Conservation (phyloP, 2,329 filamentous ascomycete species). For the Sporothrix schenckii region DNA sequence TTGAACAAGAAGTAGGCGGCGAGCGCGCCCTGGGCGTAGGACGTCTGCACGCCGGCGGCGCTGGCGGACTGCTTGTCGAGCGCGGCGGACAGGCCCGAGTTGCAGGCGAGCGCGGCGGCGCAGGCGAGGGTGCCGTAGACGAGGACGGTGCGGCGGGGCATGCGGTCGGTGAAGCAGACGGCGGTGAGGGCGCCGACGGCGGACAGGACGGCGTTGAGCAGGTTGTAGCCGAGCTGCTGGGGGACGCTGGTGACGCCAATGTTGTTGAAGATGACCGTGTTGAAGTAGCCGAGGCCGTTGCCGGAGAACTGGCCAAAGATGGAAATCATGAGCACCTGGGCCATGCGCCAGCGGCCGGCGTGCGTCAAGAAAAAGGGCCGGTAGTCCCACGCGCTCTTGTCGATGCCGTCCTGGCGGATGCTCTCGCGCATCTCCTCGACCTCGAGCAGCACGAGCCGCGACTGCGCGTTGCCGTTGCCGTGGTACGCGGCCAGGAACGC, state of each 20-base stretch:
- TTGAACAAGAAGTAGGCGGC: constrained; percentile 56
- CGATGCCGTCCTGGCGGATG: constrained; percentile 51
- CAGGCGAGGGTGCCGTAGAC: constrained; percentile 51
- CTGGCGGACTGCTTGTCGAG: constrained; percentile 40
- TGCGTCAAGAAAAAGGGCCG: constrained; percentile 50
- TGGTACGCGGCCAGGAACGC: constrained; percentile 50
- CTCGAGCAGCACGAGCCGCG: constrained; percentile 48
- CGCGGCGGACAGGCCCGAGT: constrained; percentile 46
- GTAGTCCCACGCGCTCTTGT: constrained; percentile 55
- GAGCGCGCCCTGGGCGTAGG: constrained; percentile 49
- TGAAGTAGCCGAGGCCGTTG: constrained; percentile 56
- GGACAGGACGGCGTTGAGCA: constrained; percentile 52
- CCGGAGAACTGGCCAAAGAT: constrained; percentile 57
- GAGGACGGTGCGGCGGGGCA: constrained; percentile 53
- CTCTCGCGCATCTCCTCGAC: constrained; percentile 49
- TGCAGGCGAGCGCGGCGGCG: constrained; percentile 49
- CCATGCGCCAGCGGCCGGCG: constrained; percentile 53
- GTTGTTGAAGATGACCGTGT: constrained; percentile 51
- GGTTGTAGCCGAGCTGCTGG: constrained; percentile 52
- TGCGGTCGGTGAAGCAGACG: constrained; percentile 49
- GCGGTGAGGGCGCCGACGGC: constrained; percentile 51
- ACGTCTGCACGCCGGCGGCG: constrained; percentile 39
- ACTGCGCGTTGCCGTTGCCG: constrained; percentile 47
- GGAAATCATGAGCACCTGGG: constrained; percentile 55
- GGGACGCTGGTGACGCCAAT: constrained; percentile 46